Percentiles rank a stretch among this genome's conserved stretches.
phyloP scores from a whole-genome alignment of 345 rosid species.

The Excoecaria cochinchinensis region DNA sequence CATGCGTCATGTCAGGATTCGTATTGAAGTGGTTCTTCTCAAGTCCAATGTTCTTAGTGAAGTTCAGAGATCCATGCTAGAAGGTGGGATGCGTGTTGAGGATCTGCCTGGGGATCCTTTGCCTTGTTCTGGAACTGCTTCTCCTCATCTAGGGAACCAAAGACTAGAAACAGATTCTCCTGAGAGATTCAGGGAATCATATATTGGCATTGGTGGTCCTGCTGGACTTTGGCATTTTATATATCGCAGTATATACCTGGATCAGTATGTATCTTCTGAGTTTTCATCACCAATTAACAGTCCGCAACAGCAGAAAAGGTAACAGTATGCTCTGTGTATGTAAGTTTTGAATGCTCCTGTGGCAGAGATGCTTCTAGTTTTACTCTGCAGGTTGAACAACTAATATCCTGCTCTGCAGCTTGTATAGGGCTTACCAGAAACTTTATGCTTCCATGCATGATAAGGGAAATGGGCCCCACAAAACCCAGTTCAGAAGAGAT shows the following conservation, averaged over 20 bases:
- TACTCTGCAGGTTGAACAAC: constrained; percentile 9
- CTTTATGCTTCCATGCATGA: constrained; percentile 87
- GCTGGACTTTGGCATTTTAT: constrained; percentile 98
- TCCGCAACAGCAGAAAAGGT: constrained; percentile 83
- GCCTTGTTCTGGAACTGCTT: constrained; percentile 49
- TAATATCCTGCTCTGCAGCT: constrained; percentile 47
- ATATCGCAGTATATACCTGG: constrained; percentile 90
- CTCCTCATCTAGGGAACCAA: constrained; percentile 45
- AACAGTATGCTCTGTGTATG: constrained; percentile 14
- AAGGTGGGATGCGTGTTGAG: constrained; percentile 95
- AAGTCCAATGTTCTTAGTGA: constrained; percentile 85
- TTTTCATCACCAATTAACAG: constrained; percentile 77
- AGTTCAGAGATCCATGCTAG: constrained; percentile 82
- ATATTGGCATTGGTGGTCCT: constrained; percentile 81
- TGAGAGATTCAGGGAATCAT: constrained; percentile 49
- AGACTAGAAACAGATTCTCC: constrained; percentile 44
- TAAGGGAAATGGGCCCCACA: constrained; percentile 78
- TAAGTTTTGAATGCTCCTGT: neutral
- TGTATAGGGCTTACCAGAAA: constrained; percentile 93
- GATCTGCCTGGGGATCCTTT: constrained; percentile 66
- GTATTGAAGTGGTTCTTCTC: constrained; percentile 71
- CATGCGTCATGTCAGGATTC: constrained; percentile 44
- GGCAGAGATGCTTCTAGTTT: constrained; percentile 7
- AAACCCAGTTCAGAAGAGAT: constrained; percentile 97
- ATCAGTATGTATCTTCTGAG: constrained; percentile 91